A percentile compares a stretch with the other conserved stretches of the same genome.
Evolutionary conservation across 2,329 filamentous ascomycete genomes (phyloP).

Genomic region (Paradendryphiella salina): DNA sequence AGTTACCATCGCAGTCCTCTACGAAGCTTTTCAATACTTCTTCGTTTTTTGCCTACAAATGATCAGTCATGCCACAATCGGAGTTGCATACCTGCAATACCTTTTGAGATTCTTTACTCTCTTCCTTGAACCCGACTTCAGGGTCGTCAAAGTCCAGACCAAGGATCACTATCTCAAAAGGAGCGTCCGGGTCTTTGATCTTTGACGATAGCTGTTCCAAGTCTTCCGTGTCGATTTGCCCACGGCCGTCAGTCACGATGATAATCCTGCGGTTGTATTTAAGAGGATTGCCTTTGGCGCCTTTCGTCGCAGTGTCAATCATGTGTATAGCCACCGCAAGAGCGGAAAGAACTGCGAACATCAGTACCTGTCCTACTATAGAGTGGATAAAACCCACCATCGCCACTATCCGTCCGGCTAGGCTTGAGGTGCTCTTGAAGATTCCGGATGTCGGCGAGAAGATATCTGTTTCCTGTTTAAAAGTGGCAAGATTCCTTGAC

Average conservation of each 20-base stretch:
- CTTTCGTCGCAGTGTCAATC: constrained; percentile 84
- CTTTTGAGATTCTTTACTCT: constrained; percentile 75
- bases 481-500: background rate
- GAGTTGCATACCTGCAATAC: constrained; percentile 44
- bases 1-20: constrained; percentile 68
- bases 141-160: constrained; percentile 92
- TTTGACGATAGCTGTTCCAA: constrained; percentile 70
- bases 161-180: constrained; percentile 77
- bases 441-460: constrained; percentile 69
- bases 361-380: constrained; percentile 16
- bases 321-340: constrained; percentile 84
- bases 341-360: constrained; percentile 68
- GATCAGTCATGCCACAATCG: constrained; percentile 17
- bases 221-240: constrained; percentile 71
- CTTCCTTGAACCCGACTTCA: constrained; percentile 89
- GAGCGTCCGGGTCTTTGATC: constrained; percentile 66
- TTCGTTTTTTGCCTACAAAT: constrained; percentile 69
- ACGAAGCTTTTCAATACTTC: constrained; percentile 65
- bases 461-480: constrained; percentile 47
- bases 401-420: constrained; percentile 70
- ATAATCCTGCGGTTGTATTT: constrained; percentile 61
- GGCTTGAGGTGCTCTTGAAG: constrained; percentile 67
- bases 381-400: constrained; percentile 57
- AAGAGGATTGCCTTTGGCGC: constrained; percentile 56
- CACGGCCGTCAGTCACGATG: constrained; percentile 80